Base-by-base conservation (phyloP, 257 asterid species). In the Plantago elongata region DNA sequence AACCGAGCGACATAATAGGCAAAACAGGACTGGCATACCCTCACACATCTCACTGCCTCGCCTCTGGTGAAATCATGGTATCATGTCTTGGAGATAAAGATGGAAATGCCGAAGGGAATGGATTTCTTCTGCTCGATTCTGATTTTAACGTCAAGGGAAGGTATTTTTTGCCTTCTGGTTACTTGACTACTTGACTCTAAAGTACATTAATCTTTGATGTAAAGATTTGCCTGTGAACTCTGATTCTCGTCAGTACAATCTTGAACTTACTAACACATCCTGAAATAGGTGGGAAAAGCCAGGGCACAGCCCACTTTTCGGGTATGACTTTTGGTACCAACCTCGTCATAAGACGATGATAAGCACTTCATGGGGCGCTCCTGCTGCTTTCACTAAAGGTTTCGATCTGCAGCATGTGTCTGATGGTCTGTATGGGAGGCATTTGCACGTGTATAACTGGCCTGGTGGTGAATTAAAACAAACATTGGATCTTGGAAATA, bases 241-340 rank as follows among this genome's bases (percentile, higher is more conserved):
- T 1, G 40, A 34, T 34, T 34, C 2, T 34, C 0, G 40, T 22
- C 27, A 1, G 40, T 34, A 54, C 4, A 14, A 12, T 4, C 27
- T 22, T 3, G 17, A 52, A 52, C 13, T 11, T 18, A 11, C 16
- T 15, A 4, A 13, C 13, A 57, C 2, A 2, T 15, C 48, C 40
- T 16, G 13, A 13, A 11, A 71, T 51, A 92, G 99, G 84, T 93
- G 99, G 99, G 99, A 93, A 69, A 93, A 89, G 65, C 97, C 97
- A 43, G 99, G 99, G 30, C 86, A 93, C 64, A 85, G 92, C 77
- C 99, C 99, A 1, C 78, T 75, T 42, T 93, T 57, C 11, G 99
- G 99, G 11, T 93, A 93, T 22, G 99, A 93, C 79, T 93, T 76
- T 74, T 93, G 99, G 99, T 93, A 93, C 77, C 99, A 93, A 74